Evolutionary conservation across 441 rosid species (phyloP), one percentile per base, ranked within the genome.

Genomic region (Corymbia citriodora): DNA sequence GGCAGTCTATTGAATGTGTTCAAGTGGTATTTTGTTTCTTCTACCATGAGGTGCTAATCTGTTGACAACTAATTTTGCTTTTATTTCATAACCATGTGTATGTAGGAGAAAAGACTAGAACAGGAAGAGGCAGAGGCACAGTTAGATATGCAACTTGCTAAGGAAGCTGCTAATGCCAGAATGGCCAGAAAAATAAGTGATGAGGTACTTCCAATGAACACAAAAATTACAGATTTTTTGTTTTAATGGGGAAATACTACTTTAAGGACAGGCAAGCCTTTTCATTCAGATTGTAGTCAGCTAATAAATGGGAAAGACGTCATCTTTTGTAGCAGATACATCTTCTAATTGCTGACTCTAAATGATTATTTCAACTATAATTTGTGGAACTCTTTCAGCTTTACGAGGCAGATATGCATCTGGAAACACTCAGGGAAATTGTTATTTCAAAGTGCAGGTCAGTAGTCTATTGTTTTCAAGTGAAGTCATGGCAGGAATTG

Each of bases 361-460:
- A 45, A 54, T 54, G 81, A 70, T 33, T 70, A 13, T 31, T 90
- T 72, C 27, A 70, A 33, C 57, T 88, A 48, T 50, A 61, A 88
- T 79, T 52, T 90, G 29, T 59, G 74, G 85, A 85, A 19, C 90
- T 94, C 48, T 70, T 90, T 92, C 95, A 97, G 99, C 96, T 98
- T 70, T 93, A 91, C 87, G 98, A 95, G 81, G 91, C 96, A 82
- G 99, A 96, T 94, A 90, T 89, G 94, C 95, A 95, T 92, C 91
- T 97, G 95, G 99, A 97, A 92, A 95, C 94, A 87, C 97, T 98
- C 85, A 93, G 99, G 89, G 97, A 94, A 94, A 88, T 93, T 90
- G 98, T 95, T 59, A 95, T 97, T 90, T 95, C 94, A 91, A 97
- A 93, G 63, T 96, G 99, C 98, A 97, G 99, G 99, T 97, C 92